These are phyloP conservation scores for Grosmannia clavigera DNA, from an alignment of 2,329 filamentous ascomycete species.

Conservation along the genomic window DNA sequence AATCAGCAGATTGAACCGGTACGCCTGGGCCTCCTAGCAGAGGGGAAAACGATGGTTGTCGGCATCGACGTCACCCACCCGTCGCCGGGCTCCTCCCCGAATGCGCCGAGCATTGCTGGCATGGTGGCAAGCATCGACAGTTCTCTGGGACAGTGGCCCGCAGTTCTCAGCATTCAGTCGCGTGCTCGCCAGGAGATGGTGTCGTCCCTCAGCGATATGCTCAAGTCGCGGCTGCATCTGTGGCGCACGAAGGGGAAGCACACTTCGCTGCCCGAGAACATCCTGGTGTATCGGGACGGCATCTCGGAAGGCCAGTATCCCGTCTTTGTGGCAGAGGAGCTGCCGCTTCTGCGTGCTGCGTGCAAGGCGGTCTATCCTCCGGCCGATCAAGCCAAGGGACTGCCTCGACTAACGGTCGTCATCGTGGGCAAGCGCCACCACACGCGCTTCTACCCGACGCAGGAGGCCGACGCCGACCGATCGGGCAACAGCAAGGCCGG, in stretches of 20 bases:
- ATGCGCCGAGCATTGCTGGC: conserved; percentile 58
- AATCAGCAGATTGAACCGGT: conserved; percentile 58
- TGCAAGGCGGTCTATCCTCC: conserved; percentile 5
- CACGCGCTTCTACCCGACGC: conserved; percentile 71
- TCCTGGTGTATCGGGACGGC: conserved; percentile 79
- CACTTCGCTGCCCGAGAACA: conserved; percentile 49
- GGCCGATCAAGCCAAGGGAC: conserved; percentile 5
- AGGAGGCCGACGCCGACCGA: conserved; percentile 13
- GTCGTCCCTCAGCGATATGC: conserved; percentile 39
- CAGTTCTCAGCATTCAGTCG: conserved; percentile 49
- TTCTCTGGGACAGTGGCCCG: conserved; percentile 65
- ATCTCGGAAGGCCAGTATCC: conserved; percentile 78
- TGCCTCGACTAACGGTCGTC: conserved; percentile 56
- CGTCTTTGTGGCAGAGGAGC: conserved; percentile 53
- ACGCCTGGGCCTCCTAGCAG: conserved; percentile 35
- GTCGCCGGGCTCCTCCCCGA: conserved; percentile 21
- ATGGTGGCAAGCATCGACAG: conserved; percentile 66
- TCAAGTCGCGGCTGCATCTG: conserved; percentile 44
- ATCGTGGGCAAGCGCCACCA: conserved; percentile 84
- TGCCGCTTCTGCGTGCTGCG: conserved; percentile 28
- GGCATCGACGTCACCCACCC: conserved; percentile 83
- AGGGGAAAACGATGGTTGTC: conserved; percentile 70
- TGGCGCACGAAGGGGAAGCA: conserved; percentile 48
- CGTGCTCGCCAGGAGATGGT: conserved; percentile 60
- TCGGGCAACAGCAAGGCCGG: conserved; percentile 38